These are phyloP conservation scores for Linanthus parryae DNA, from an alignment of 148 eudicot species.

Conservation along the genomic window DNA sequence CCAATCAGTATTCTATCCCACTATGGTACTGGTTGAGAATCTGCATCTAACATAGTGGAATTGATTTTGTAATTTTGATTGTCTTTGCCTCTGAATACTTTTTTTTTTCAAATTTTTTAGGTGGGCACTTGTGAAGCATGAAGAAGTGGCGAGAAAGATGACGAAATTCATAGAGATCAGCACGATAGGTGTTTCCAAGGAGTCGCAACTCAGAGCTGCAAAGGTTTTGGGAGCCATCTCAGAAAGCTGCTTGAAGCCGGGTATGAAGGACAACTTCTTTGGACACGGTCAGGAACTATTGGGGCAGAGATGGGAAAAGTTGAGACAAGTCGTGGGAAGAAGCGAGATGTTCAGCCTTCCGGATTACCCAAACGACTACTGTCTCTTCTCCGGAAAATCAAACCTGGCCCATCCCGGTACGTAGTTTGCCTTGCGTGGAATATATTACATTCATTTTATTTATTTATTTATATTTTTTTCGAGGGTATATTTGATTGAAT, in stretches of 20 bases:
- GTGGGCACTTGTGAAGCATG: conserved; percentile 89
- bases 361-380: conserved; percentile 34
- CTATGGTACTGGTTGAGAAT: too few relatives aligned
- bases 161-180: conserved; percentile 49
- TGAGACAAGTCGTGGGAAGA: conserved; percentile 32
- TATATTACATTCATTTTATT: too few relatives aligned
- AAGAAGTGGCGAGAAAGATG: conserved; percentile 63
- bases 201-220: conserved; percentile 70
- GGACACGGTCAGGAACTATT: conserved; percentile 29
- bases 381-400: conserved; percentile 36
- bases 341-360: conserved; percentile 26
- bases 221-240: conserved; percentile 47
- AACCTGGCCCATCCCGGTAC: conserved; percentile 56
- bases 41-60: too few relatives aligned
- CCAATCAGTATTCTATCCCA: too few relatives aligned
- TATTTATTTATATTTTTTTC: too few relatives aligned
- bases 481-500: too few relatives aligned
- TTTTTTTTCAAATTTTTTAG: too few relatives aligned
- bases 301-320: conserved; percentile 61
- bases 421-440: too few relatives aligned
- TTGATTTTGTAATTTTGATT: too few relatives aligned
- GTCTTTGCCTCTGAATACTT: too few relatives aligned
- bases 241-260: conserved; percentile 26
- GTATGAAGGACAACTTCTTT: conserved; percentile 34
- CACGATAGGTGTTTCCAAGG: conserved; percentile 84